phyloP scores from a whole-genome alignment of 2,329 filamentous ascomycete genomes.

The Ceratocystiopsis brevicomis region DNA sequence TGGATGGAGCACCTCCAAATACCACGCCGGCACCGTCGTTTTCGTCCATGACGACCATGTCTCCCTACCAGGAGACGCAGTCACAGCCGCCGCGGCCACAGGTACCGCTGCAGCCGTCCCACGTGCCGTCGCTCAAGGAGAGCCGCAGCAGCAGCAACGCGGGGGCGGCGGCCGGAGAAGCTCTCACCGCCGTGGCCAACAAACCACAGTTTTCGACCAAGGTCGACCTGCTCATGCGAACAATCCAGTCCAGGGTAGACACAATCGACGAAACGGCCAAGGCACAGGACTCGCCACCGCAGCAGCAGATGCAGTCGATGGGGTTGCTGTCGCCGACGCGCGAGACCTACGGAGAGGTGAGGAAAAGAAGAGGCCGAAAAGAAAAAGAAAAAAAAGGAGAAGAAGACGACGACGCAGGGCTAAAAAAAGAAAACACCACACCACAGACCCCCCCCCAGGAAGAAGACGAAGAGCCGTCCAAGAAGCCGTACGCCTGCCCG shows the following conservation, averaged over 20 bases:
- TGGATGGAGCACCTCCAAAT: background rate
- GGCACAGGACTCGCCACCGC: background rate
- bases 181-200: slow-evolving; percentile 16
- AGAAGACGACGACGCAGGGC: too few relatives aligned
- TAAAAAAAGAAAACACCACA: background rate
- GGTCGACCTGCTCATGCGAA: slow-evolving; percentile 75
- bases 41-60: too few relatives aligned
- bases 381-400: background rate
- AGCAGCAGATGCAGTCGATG: too few relatives aligned
- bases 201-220: slow-evolving; percentile 51
- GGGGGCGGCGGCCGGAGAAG: background rate
- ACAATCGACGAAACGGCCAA: slow-evolving; percentile 13
- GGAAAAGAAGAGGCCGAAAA: slow-evolving; percentile 4
- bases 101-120: background rate
- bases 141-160: slow-evolving; percentile 10
- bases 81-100: background rate
- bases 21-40: background rate
- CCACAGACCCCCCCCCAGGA: background rate
- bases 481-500: slow-evolving; percentile 34
- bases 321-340: background rate
- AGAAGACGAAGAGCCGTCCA: slow-evolving; percentile 3
- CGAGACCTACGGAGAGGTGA: background rate
- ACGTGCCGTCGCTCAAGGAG: background rate
- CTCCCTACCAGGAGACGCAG: background rate
- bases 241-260: slow-evolving; percentile 52